These are phyloP conservation scores for Chrysopogon serrulatus DNA, from an alignment of 176 grass and related monocot species.

Conservation along the genomic window DNA sequence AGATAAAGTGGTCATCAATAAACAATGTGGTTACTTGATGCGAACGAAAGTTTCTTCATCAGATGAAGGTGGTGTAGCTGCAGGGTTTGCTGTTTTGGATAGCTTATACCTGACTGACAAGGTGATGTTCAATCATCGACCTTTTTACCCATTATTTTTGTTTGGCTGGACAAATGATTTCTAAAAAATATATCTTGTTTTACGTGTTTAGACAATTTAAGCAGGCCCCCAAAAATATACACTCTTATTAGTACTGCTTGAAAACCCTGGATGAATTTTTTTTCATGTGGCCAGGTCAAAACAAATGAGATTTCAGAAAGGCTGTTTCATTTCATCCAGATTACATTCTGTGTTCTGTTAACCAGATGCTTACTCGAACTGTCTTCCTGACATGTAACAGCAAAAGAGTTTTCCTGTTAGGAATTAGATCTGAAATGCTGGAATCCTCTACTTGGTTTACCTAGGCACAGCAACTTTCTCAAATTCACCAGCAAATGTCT, in stretches of 20 bases:
- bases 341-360: neutral
- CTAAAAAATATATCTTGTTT: neutral
- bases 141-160: neutral
- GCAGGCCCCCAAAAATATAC: neutral
- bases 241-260: neutral
- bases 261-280: neutral
- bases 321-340: neutral
- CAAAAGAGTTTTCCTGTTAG: neutral
- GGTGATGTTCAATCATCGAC: slow-evolving; percentile 11
- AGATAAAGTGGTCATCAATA: slow-evolving; percentile 85
- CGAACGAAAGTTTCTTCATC: slow-evolving; percentile 98
- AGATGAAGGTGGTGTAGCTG: slow-evolving; percentile 93
- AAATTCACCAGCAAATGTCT: neutral
- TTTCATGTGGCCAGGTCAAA: neutral
- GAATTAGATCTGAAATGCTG: neutral
- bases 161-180: neutral
- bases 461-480: neutral
- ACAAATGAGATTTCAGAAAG: neutral
- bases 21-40: slow-evolving; percentile 88
- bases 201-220: neutral
- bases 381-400: neutral
- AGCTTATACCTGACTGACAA: slow-evolving; percentile 74
- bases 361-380: neutral
- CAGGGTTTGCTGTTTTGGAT: slow-evolving; percentile 96
- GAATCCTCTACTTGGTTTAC: neutral